These are phyloP conservation scores for Beauveria sp. DNA, from an alignment of 2,329 filamentous ascomycete species.

Conservation along the genomic window DNA sequence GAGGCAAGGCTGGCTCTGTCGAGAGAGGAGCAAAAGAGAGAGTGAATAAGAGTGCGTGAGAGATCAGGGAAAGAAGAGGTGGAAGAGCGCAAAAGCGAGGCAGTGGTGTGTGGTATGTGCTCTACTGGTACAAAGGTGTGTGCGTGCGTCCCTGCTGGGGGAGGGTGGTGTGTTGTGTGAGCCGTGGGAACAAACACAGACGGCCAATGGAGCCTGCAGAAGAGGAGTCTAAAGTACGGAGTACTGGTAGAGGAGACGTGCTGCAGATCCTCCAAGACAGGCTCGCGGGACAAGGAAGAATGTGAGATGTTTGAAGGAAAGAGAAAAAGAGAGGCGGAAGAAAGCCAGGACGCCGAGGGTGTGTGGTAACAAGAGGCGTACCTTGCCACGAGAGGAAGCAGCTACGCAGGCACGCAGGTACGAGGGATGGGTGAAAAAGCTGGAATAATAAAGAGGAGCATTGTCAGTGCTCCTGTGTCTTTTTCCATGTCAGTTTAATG, in stretches of 20 bases:
- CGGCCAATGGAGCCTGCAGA: constrained; percentile 1
- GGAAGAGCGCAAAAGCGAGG: constrained; percentile 8
- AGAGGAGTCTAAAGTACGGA: background rate
- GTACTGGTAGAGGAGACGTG: background rate
- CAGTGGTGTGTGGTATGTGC: background rate
- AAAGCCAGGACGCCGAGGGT: background rate
- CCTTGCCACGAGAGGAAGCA: background rate
- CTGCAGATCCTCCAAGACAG: background rate
- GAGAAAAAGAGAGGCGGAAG: background rate
- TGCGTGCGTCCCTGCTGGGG: background rate
- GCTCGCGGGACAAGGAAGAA: background rate
- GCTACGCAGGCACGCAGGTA: background rate
- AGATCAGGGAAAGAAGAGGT: constrained; percentile 10
- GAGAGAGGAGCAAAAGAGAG: constrained; percentile 10
- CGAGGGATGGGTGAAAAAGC: background rate
- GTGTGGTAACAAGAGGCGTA: background rate
- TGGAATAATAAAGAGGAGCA: background rate
- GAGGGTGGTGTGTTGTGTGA: background rate
- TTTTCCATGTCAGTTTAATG: background rate
- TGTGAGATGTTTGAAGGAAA: background rate
- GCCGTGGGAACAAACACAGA: constrained; percentile 3
- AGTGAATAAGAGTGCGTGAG: constrained; percentile 11
- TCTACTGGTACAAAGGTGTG: background rate
- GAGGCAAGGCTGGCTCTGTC: background rate
- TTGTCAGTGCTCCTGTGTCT: background rate